These are phyloP conservation scores for Telfairia occidentalis DNA, from an alignment of 331 rosid species.

Conservation along the genomic window DNA sequence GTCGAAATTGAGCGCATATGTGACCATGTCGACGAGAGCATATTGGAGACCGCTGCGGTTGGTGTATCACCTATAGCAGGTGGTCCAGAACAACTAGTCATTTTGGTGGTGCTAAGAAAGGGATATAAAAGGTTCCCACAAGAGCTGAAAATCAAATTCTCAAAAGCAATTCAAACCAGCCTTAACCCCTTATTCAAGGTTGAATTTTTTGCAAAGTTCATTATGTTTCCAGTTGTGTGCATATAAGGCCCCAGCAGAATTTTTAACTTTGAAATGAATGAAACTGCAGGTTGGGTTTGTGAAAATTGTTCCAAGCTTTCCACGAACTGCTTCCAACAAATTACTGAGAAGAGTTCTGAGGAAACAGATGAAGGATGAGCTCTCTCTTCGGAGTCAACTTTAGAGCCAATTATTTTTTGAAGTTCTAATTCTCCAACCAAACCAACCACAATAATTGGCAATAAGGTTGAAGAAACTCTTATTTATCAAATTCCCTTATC, in stretches of 20 bases:
- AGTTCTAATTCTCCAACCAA: background rate
- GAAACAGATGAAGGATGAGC: constrained; percentile 59
- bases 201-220: background rate
- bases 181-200: constrained; percentile 90
- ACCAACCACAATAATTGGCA: background rate
- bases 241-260: background rate
- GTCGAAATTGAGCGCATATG: constrained; percentile 72
- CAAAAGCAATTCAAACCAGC: constrained; percentile 60
- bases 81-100: constrained; percentile 64
- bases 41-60: constrained; percentile 64
- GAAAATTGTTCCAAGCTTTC: constrained; percentile 52
- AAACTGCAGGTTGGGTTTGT: constrained; percentile 46
- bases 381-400: constrained; percentile 46
- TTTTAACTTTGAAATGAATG: background rate
- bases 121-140: constrained; percentile 38
- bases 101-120: constrained; percentile 51
- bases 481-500: background rate
- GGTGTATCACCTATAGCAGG: constrained; percentile 42
- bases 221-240: background rate
- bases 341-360: constrained; percentile 68
- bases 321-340: constrained; percentile 77
- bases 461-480: background rate
- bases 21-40: constrained; percentile 49
- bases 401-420: constrained; percentile 17
- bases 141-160: constrained; percentile 35